Evolutionary conservation across 78 protist genomes (phyloP), one percentile per base, ranked within the genome.

Genomic region (Dictyostelium brefeldianum): DNA sequence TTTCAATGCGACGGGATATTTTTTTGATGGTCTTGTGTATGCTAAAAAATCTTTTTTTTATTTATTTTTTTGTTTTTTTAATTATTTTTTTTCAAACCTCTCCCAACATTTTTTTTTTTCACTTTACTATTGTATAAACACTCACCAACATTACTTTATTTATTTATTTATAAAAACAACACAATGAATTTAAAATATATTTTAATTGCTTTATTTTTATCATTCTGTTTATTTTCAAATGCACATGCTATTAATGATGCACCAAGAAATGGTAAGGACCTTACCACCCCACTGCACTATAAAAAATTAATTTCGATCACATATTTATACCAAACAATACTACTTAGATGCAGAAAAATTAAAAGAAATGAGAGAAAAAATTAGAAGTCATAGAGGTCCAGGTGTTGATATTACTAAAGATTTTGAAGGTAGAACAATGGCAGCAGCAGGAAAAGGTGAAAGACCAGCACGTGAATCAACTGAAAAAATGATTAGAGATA

Each of bases 401-500:
- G n/a, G 3, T 20, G 14, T 18, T 18, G 65, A 36, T 36, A 36
- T 36, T 36, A 36, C 43, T 36, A 36, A 36, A 36, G 43, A 36
- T 36, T 36, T 36, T 36, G 43, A 36, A 36, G 5, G 2, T 1
- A 36, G 2, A 36, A 36, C 43, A 36, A 36, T 36, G 43, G 43
- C 43, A 3, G 43, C 43, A 3, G 43, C 43, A 36, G 43, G 43
- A 62, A 9, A 27, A n/a, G 43, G 18, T 27, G 71, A 62, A 25
- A 27, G 17, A n/a, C 10, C n/a, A 25, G 7, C 31, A 62, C 71
- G 17, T 22, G 71, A 62, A 62, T 25, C 71, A 25, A 27, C 71
- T 22, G 71, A 62, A 62, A 62, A 62, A 62, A 62, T 62, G 29
- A 62, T 62, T 9, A 62, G 71, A 62, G 71, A 62, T 62, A 22